Evolutionary conservation across 2,329 filamentous ascomycete genomes (phyloP).

Genomic region (Talaromyces sp.): DNA sequence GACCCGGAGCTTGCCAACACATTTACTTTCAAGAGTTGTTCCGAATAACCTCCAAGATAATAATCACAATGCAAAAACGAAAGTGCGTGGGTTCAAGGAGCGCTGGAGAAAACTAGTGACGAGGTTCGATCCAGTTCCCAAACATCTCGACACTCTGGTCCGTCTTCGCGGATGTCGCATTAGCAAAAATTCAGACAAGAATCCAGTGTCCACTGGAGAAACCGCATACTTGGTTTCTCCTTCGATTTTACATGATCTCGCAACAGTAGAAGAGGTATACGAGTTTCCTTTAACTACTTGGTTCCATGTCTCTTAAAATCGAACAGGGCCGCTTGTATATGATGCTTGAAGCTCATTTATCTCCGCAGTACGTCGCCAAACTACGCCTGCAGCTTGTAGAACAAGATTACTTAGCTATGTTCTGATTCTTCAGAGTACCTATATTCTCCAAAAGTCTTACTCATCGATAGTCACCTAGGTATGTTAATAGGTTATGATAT

Average conservation of each 20-base stretch:
- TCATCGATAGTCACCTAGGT: not conserved
- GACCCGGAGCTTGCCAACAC: conserved; percentile 8
- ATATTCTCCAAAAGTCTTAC: not conserved
- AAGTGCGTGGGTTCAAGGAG: conserved; percentile 4
- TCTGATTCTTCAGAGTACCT: too few relatives aligned
- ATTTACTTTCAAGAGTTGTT: too few relatives aligned
- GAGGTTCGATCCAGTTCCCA: not conserved
- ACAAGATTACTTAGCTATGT: not conserved
- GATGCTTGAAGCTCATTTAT: conserved; percentile 11
- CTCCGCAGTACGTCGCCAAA: conserved; percentile 1
- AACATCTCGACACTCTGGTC: conserved; percentile 1
- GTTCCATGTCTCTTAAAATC: not conserved
- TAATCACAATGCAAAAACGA: not conserved
- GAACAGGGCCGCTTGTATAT: conserved; percentile 4
- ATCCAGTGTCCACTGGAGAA: not conserved
- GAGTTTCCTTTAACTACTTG: not conserved
- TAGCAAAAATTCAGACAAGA: not conserved
- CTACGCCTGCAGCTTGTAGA: not conserved
- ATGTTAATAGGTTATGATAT: not conserved
- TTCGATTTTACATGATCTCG: not conserved
- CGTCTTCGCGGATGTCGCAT: conserved; percentile 5
- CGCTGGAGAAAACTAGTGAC: conserved; percentile 1
- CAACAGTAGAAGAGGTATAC: conserved; percentile 5
- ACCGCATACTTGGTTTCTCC: conserved; percentile 6
- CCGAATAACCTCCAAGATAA: not conserved